Base-by-base conservation (phyloP, 164 flowering plant genomes). In the Stephania japonica region DNA sequence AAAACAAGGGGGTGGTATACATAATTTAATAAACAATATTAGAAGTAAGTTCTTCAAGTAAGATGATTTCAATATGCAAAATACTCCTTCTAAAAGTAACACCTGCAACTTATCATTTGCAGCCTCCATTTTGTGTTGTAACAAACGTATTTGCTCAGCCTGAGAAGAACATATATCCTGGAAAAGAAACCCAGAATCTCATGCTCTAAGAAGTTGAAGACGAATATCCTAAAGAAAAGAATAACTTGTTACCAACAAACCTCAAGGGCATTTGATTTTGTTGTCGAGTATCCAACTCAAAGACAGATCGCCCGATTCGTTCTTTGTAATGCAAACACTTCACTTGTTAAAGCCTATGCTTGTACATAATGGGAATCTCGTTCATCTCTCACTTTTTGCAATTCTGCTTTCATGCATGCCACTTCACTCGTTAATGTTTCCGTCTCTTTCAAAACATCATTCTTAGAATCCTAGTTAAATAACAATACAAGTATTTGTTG, bases 51-150 rank as follows among this genome's bases (percentile, higher is more conserved):
- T 23, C 16, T n/a, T 43, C 65, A 70, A 42, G 26, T 16, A 41
- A 13, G 6, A 18, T 13, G 6, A 56, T 56, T 16, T 6, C n/a
- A 5, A 10, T 56, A 56, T 56, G 62, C 23, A 56, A 16, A 5
- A 56, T 11, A 43, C 23, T 71, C 11, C 23, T 42, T 7, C 65
- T 38, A 24, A 11, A 11, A 26, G 19, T 80, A 77, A 68, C 72
- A 95, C 99, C 96, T 84, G 80, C 73, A 90, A 75, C 70, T 86
- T 88, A 47, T 82, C 85, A 75, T 89, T 88, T 47, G 97, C 90
- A 78, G 73, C 81, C 50, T 73, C 81, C 32, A 95, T 82, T 75
- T 90, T 87, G 16, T 87, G 82, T 69, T 87, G 88, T 79, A 93
- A 75, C 43, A 69, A 72, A 69, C 53, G 78, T 66, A 95, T 78